These are phyloP conservation scores for Wickerhamomyces canadensis DNA, from an alignment of 805 yeast species.

Conservation along the genomic window DNA sequence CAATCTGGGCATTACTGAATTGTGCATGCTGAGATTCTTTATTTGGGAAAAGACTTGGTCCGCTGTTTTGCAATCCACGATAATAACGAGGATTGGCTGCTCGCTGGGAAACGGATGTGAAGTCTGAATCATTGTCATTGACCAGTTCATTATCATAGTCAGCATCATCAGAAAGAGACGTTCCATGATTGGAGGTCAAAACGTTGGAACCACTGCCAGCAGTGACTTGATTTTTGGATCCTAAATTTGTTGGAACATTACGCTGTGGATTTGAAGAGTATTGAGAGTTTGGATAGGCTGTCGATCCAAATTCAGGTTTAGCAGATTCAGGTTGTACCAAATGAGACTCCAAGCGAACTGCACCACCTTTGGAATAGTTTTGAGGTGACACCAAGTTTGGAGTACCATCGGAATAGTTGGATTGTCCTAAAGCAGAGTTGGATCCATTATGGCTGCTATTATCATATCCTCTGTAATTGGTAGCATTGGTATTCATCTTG, in stretches of 20 bases:
- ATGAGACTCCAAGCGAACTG: constrained; percentile 20
- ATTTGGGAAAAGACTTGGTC: constrained; percentile 21
- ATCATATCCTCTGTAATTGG: constrained; percentile 13
- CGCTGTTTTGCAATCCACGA: constrained; percentile 26
- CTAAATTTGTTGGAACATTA: neutral
- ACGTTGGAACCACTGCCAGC: neutral
- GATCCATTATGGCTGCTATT: constrained; percentile 2
- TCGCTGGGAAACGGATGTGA: constrained; percentile 76
- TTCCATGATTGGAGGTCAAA: constrained; percentile 6
- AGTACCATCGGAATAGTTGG: constrained; percentile 15
- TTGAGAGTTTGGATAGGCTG: constrained; percentile 11
- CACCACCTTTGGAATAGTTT: constrained; percentile 19
- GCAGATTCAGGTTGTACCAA: constrained; percentile 19
- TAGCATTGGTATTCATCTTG: constrained; percentile 6
- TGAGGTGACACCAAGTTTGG: constrained; percentile 22
- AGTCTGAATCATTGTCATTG: constrained; percentile 45
- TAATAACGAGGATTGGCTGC: constrained; percentile 59
- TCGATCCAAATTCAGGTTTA: constrained; percentile 18
- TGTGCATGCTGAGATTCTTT: constrained; percentile 9
- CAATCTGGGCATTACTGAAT: constrained; percentile 1
- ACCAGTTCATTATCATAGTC: constrained; percentile 18
- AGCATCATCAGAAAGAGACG: constrained; percentile 8
- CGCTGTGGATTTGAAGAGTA: constrained; percentile 8
- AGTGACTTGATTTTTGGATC: neutral
- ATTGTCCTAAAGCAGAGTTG: neutral